Conservation (phyloP, 495 filamentous ascomycete species). For the Neurospora sp. region DNA sequence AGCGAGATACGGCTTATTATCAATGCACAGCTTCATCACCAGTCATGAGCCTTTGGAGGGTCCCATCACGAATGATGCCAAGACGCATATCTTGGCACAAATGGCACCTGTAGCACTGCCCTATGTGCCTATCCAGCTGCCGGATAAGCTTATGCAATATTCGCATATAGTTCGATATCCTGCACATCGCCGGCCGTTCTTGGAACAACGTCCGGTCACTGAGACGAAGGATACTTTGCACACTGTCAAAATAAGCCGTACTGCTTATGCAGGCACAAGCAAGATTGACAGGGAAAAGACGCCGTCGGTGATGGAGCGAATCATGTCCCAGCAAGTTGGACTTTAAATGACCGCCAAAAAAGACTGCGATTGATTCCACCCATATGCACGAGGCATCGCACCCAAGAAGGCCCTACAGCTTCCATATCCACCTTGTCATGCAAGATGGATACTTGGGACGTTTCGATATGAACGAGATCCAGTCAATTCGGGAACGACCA, state of each 20-base stretch:
- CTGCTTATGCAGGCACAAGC: not conserved
- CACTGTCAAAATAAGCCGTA: not conserved
- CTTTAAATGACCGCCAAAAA: not conserved
- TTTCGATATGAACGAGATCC: slow-evolving; percentile 3
- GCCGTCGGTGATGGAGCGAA: not conserved
- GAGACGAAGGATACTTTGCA: not conserved
- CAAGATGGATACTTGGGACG: not conserved
- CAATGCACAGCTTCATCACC: not conserved
- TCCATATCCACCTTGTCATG: not conserved
- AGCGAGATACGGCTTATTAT: not conserved
- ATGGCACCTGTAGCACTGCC: not conserved
- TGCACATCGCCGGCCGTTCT: not conserved
- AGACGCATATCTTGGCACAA: not conserved
- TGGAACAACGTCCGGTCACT: not conserved
- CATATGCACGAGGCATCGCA: too few species aligned
- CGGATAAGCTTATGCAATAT: not conserved
- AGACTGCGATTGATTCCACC: not conserved
- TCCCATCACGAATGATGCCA: not conserved
- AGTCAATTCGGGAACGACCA: not conserved
- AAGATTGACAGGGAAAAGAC: not conserved
- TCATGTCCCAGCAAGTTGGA: not conserved
- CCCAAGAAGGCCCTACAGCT: too few species aligned
- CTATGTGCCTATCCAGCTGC: not conserved
- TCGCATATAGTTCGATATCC: not conserved
- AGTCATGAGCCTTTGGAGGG: not conserved